phyloP scores from a whole-genome alignment of 768 basidiomycete species.

The Lyophyllum shimeji region DNA sequence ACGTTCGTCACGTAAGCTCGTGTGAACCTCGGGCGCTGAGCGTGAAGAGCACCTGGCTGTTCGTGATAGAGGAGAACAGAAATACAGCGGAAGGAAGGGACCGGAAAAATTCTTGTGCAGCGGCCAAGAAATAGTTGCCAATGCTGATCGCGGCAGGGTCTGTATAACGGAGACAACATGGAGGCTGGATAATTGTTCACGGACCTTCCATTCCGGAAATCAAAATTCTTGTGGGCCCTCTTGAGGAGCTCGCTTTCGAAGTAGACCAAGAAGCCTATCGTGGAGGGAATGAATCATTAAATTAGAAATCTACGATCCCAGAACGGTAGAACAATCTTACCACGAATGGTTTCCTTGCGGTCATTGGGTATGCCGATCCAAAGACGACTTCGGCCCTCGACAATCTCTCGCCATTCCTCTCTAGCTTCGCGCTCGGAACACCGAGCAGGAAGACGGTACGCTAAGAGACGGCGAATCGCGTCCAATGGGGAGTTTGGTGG shows the following conservation, averaged over 20 bases:
- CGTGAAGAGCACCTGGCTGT: conserved; percentile 50
- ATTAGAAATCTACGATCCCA: background rate
- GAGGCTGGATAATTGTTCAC: conserved; percentile 1
- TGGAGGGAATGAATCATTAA: background rate
- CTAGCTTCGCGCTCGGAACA: conserved; percentile 75
- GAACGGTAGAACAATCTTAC: conserved; percentile 34
- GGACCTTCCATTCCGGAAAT: conserved; percentile 87
- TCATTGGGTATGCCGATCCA: conserved; percentile 90
- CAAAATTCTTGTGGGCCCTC: conserved; percentile 91
- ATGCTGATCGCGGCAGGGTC: conserved; percentile 43
- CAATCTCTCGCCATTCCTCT: conserved; percentile 90
- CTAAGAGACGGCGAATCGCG: conserved; percentile 74
- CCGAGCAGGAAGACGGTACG: conserved; percentile 72
- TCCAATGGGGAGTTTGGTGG: conserved; percentile 60
- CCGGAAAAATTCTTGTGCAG: conserved; percentile 86
- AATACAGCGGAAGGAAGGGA: conserved; percentile 94
- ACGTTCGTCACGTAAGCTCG: conserved; percentile 20
- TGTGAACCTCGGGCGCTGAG: conserved; percentile 10
- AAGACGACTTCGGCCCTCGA: conserved; percentile 78
- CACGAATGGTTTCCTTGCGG: conserved; percentile 88
- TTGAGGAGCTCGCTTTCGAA: conserved; percentile 88
- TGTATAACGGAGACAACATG: background rate
- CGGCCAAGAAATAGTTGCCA: conserved; percentile 90
- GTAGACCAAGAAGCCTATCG: conserved; percentile 83
- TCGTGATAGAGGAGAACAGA: conserved; percentile 88